Base-by-base conservation (phyloP, 306 rosid species). In the Rosa rugosa region DNA sequence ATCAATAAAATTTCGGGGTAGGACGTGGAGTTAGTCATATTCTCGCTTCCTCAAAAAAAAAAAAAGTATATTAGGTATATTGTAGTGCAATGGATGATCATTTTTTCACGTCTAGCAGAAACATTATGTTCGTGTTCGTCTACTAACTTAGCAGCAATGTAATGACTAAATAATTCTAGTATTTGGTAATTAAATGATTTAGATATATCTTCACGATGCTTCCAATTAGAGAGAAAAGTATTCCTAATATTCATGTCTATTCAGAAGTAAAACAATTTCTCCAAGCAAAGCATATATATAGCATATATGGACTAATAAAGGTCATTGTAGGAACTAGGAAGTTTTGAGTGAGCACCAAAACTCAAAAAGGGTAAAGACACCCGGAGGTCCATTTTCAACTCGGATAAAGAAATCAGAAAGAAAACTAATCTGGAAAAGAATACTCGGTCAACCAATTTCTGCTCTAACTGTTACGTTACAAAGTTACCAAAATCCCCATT, bases 401-500 rank as follows among this genome's bases (percentile, higher is more conserved):
- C 57, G 22, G 12, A 45, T 40, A 44, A 57, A 75, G 14, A 47
- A 57, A 57, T 5, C 9, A 6, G 51, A 20, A 41, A 11, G 23
- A 23, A 56, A 38, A 73, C 22, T 8, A 73, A 54, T 73, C 67
- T 1, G 40, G 56, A 46, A 75, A 23, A 59, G 42, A 59, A 44
- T 66, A 38, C 46, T 75, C 40, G 79, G 44, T 75, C 45, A 75
- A 31, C 71, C 71, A 75, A 60, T 60, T 75, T 44, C 79, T 45
- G 79, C 59, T 75, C 60, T 45, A 45, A 75, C 71, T 23, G 71
- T 75, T 34, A 34, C 45, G 13, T 64, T 34, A 16, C 69, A 64
- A 64, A 57, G n/a, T 27, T 14, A 64, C 42, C 41, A 34, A 31
- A 64, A 31, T 36, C 22, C 42, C 69, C 41, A 64, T 14, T 16